Base-by-base conservation (phyloP, 306 rosid species). In the Benincasa hispida region DNA sequence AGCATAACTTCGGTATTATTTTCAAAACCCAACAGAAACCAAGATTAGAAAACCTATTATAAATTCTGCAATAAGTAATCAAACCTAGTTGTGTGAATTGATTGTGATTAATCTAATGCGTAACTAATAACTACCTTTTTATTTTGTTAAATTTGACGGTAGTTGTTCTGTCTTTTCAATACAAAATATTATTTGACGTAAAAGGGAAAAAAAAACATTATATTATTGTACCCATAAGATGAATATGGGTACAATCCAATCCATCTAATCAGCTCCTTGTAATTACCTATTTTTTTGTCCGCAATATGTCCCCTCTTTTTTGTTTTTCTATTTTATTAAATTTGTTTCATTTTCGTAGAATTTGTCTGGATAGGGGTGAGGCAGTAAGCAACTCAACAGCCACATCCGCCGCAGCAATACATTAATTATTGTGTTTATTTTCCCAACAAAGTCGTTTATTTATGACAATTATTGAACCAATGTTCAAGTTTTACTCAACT, bases 391-490 rank as follows among this genome's bases (percentile, higher is more conserved):
- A 61, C 41, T 30, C 1, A 27, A 60, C 67, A 28, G 39, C 41
- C 67, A 28, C 21, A 60, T 14, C 70, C 70, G 28, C 8, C 73
- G n/a, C 35, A 68, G 58, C 39, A 72, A 72, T 27, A 18, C 76
- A 72, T 70, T 70, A 24, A 45, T 48, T 14, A 17, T 70, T 47
- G 56, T 15, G 76, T 51, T 47, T 47, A 15, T 48, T 47, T 48
- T 72, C 39, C 39, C 37, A 72, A 72, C 57, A 47, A 68, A 27
- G 59, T 22, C 10, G 42, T 72, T 47, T 72, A 72, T 47, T 72
- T 48, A 72, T 72, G 58, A 47, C 42, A 72, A 72, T 72, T 72
- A 72, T 72, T 72, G 76, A 39, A 45, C 9, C 76, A 70, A 47
- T 47, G 58, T 70, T 70, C 39, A 45, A 39, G n/a, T 13, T 68